phyloP scores from a whole-genome alignment of 2,329 filamentous ascomycete genomes.

The Alternaria brassicicola region DNA sequence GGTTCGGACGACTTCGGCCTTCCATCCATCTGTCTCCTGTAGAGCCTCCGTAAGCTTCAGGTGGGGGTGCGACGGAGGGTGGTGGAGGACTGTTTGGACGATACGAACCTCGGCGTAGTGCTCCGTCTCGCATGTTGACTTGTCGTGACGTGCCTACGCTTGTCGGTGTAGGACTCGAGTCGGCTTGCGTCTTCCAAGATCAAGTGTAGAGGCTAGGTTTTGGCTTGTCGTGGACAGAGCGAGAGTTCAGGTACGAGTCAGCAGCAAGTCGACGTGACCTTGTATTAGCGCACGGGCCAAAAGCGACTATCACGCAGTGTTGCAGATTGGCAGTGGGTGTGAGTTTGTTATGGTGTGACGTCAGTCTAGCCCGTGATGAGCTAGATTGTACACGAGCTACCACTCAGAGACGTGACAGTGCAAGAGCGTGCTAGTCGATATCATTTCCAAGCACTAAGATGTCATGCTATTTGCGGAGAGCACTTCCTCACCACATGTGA shows the following conservation, averaged over 20 bases:
- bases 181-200: background rate
- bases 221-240: background rate
- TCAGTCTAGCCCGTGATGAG: background rate
- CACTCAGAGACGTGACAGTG: background rate
- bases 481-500: no score
- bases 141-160: background rate
- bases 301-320: background rate
- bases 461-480: no score
- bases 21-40: background rate
- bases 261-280: background rate
- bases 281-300: background rate
- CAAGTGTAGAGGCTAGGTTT: background rate
- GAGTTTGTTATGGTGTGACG: background rate
- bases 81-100: conserved; percentile 13
- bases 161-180: background rate
- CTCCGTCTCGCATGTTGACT: background rate
- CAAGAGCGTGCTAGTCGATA: no score
- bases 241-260: background rate
- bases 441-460: no score
- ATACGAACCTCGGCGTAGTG: conserved; percentile 1
- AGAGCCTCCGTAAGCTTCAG: background rate
- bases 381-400: background rate
- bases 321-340: no score
- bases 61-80: conserved; percentile 6
- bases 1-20: background rate